Conservation (phyloP, 2,329 filamentous ascomycete genomes). For the Trichoderma koningiopsis region DNA sequence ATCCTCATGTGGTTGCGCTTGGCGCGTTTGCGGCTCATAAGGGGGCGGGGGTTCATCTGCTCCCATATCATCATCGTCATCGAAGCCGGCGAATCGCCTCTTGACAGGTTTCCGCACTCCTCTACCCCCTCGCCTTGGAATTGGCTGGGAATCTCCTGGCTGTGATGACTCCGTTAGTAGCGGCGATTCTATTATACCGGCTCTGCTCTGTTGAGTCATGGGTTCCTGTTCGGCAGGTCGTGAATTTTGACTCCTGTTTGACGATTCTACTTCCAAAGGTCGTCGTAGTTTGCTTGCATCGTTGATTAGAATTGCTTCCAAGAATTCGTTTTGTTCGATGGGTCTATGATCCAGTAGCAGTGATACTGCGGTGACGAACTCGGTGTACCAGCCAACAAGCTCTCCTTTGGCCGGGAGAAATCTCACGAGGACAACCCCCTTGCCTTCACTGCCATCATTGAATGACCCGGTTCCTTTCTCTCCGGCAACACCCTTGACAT, state of each 20-base stretch:
- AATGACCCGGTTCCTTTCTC: slow-evolving; percentile 70
- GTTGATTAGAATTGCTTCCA: slow-evolving; percentile 83
- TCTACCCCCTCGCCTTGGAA: slow-evolving; percentile 30
- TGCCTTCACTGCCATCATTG: slow-evolving; percentile 63
- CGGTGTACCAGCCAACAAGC: slow-evolving; percentile 65
- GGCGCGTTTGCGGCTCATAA: slow-evolving; percentile 12
- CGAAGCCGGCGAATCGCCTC: slow-evolving; percentile 74
- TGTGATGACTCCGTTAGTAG: slow-evolving; percentile 28
- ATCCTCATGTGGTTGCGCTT: slow-evolving; percentile 32
- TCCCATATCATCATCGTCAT: slow-evolving; percentile 42
- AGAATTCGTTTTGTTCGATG: slow-evolving; percentile 86
- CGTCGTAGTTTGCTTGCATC: slow-evolving; percentile 73
- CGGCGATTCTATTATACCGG: slow-evolving; percentile 22
- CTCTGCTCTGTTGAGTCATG: slow-evolving; percentile 16
- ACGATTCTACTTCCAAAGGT: slow-evolving; percentile 58
- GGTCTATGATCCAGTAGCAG: slow-evolving; percentile 75
- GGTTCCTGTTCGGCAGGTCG: slow-evolving; percentile 20
- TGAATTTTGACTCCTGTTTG: slow-evolving; percentile 31
- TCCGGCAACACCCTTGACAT: slow-evolving; percentile 73
- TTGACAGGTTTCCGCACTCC: slow-evolving; percentile 45
- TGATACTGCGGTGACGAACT: slow-evolving; percentile 71
- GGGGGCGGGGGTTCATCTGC: slow-evolving; percentile 7
- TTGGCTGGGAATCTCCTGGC: slow-evolving; percentile 29
- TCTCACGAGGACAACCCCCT: slow-evolving; percentile 77
- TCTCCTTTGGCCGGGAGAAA: slow-evolving; percentile 62